Evolutionary conservation across 805 yeast species (phyloP), one percentile per base, ranked within the genome.

Genomic region (Groenewaldozyma tartarivorans): DNA sequence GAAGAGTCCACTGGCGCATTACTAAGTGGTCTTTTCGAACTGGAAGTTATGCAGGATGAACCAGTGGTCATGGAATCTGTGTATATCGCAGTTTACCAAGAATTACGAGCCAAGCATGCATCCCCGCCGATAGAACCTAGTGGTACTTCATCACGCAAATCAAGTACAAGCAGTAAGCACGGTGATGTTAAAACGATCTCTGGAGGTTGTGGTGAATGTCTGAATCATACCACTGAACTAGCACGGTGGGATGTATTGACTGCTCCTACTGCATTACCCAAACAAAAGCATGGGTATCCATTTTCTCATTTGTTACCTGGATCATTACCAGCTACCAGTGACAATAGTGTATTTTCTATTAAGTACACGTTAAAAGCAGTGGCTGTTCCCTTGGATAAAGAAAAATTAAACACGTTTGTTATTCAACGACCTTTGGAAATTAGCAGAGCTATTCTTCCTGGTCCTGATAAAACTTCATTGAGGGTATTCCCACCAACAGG

Each of bases 401-500:
- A 20, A 19, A 64, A 43, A 36, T 27, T 53, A 40, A 32, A 49
- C 16, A 49, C 59, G n/a, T 61, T 73, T 19, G 62, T 63, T 38
- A 53, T 77, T 30, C 61, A 64, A 2, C 63, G 83, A 44, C 94
- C 95, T 0, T 58, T 92, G 5, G 71, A 79, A 49, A 68, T 92
- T 2, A 70, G 81, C 35, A 71, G 98, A 52, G 81, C 94, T 43
- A 75, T 90, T 22, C 58, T 84, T 19, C 67, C 85, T 35, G 90
- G 92, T 4, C 83, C 84, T 2, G 96, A 88, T 56, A 71, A 87
- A 51, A 85, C 83, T 54, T 84, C 95, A 1, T 63, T 86, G 30
- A 72, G 99, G 46, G 84, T 92, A 1, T 92, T 92, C 61, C 98
- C 98, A 1, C 97, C 99, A 5, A 90, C 97, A 0, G 83, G 81